Percentiles rank a stretch among this genome's conserved stretches.
phyloP scores from a whole-genome alignment of 441 rosid genomes.

The Sinapis alba region DNA sequence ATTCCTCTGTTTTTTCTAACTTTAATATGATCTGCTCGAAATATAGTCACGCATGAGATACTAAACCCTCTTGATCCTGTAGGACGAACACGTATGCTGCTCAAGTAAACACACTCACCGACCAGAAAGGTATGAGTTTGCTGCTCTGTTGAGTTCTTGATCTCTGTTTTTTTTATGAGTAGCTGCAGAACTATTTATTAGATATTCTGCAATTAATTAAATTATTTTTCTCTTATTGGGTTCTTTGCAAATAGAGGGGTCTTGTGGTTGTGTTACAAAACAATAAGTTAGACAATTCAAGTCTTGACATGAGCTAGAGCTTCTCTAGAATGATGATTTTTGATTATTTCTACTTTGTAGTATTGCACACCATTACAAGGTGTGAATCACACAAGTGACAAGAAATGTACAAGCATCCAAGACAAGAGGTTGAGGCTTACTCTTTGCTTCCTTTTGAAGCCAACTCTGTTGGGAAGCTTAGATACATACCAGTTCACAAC shows the following conservation, averaged over 20 bases:
- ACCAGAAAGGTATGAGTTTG: background rate
- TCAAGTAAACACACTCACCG: background rate
- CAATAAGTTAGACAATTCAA: background rate
- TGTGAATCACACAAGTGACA: background rate
- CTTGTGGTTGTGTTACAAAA: slow-evolving; percentile 10
- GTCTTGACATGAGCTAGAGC: slow-evolving; percentile 4
- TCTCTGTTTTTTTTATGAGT: slow-evolving; percentile 1
- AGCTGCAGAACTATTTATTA: background rate
- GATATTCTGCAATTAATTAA: background rate
- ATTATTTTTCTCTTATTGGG: background rate
- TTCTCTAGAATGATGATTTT: slow-evolving; percentile 2
- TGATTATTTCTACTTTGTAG: slow-evolving; percentile 8
- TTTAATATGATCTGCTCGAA: background rate
- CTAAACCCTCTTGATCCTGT: slow-evolving; percentile 13
- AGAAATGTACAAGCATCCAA: slow-evolving; percentile 34
- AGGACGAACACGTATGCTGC: background rate
- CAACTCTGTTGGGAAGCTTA: slow-evolving; percentile 14
- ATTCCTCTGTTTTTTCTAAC: background rate
- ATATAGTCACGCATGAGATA: background rate
- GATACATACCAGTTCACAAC: slow-evolving; percentile 42
- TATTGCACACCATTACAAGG: slow-evolving; percentile 8
- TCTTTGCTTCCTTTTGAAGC: slow-evolving; percentile 15
- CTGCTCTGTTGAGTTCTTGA: slow-evolving; percentile 14
- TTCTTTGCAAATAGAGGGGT: background rate
- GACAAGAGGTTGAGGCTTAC: slow-evolving; percentile 28